Percentiles rank a stretch among this genome's conserved stretches.
phyloP scores from a whole-genome alignment of 345 rosid genomes.

The Acer negundo region DNA sequence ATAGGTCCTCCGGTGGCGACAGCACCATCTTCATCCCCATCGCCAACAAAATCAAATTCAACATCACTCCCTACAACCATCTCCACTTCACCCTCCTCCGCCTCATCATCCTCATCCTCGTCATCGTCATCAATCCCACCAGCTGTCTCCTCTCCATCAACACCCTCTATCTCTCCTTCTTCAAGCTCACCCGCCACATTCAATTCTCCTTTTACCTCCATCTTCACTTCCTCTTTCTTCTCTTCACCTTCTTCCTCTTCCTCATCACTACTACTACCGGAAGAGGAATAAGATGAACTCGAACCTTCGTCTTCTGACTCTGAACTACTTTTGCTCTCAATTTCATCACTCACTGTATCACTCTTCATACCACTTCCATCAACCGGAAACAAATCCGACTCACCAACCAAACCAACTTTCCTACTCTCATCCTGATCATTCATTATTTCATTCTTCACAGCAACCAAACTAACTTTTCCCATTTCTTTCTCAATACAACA shows the following conservation, averaged over 20 bases:
- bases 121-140: slow-evolving; percentile 22
- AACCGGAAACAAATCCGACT: slow-evolving; percentile 10
- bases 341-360: slow-evolving; percentile 26
- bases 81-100: slow-evolving; percentile 39
- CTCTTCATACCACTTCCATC: slow-evolving; percentile 28
- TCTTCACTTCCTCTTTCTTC: slow-evolving; percentile 27
- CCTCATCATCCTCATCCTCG: slow-evolving; percentile 31
- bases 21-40: slow-evolving; percentile 42
- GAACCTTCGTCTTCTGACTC: slow-evolving; percentile 51
- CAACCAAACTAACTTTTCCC: slow-evolving; percentile 41
- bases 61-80: slow-evolving; percentile 55
- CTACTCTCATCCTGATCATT: slow-evolving; percentile 31
- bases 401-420: slow-evolving; percentile 24
- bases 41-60: slow-evolving; percentile 45
- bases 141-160: slow-evolving; percentile 26
- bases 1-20: slow-evolving; percentile 54
- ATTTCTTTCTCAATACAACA: slow-evolving; percentile 51
- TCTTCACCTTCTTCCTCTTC: slow-evolving; percentile 25
- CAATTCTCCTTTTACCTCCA: slow-evolving; percentile 23
- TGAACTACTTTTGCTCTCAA: slow-evolving; percentile 28
- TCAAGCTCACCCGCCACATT: slow-evolving; percentile 24
- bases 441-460: slow-evolving; percentile 26
- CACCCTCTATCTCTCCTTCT: slow-evolving; percentile 23
- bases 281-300: slow-evolving; percentile 42
- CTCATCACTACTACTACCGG: slow-evolving; percentile 31